Base-by-base conservation (phyloP, 441 rosid genomes). In the Erysimum pusillum region DNA sequence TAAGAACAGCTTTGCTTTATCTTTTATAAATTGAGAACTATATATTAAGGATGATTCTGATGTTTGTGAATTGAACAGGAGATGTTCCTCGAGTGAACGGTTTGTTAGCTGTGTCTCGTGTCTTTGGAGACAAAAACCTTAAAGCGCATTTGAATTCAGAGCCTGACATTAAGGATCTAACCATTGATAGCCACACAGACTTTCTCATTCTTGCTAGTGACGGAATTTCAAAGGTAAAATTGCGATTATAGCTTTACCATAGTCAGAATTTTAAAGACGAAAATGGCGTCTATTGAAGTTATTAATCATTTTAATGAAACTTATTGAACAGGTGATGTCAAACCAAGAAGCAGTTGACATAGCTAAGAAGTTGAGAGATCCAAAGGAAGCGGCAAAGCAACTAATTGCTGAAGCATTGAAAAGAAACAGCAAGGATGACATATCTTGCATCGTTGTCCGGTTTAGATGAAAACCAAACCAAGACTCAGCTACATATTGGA, bases 301-400 rank as follows among this genome's bases (percentile, higher is more conserved):
- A 22, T 7, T 6, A 17, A 17, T 20, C 20, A 7, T 2, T 8
- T 2, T 58, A 45, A 53, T 74, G 65, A 14, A 28, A n/a, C 3
- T 20, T 4, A 8, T 10, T 44, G 20, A 56, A 9, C 52, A 91
- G 97, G 98, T 93, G 75, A 79, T 93, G 89, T 60, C 83, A 35
- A 93, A 93, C 82, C 94, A 93, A 84, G 96, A 91, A 78, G 98
- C 93, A 12, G 80, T 93, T 52, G 93, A 93, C 39, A 80, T 91
- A 67, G 97, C 89, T 25, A 82, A 87, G 77, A 86, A 70, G 85
- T 61, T 77, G 51, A 91, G 74, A 80, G 95, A 93, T 77, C 97
- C 98, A 13, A 74, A 83, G 83, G 86, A 87, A 86, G 98, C 97
- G 14, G 92, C 97, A 0, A 93, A 90, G 85, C 83, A 85, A 79